Evolutionary conservation across 2,329 filamentous ascomycete genomes (phyloP).

Genomic region (Xylaria multiplex): DNA sequence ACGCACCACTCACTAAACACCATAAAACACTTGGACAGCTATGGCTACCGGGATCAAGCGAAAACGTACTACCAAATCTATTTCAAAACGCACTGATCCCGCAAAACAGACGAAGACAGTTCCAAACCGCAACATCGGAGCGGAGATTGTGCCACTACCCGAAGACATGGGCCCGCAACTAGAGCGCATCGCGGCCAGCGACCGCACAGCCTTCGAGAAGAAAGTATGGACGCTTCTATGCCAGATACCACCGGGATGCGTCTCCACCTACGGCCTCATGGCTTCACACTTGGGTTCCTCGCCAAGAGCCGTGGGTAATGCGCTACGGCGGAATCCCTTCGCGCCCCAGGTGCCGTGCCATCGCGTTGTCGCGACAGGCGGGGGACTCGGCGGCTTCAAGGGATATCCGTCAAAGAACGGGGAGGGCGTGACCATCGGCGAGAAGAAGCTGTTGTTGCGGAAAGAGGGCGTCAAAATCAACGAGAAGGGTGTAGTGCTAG

Average conservation of each 20-base stretch:
- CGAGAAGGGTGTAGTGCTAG: conserved; percentile 66
- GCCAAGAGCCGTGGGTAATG: conserved; percentile 53
- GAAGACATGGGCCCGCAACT: conserved; percentile 54
- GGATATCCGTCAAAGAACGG: conserved; percentile 71
- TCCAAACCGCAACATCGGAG: conserved; percentile 8
- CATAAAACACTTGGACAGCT: not conserved
- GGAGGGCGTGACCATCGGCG: conserved; percentile 69
- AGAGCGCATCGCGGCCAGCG: conserved; percentile 56
- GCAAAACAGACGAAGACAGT: conserved; percentile 32
- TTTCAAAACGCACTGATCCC: not conserved
- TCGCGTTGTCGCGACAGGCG: conserved; percentile 78
- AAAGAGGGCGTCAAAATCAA: conserved; percentile 74
- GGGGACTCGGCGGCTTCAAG: conserved; percentile 77
- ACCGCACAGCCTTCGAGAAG: conserved; percentile 66
- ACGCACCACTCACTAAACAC: not conserved
- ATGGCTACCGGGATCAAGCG: conserved; percentile 45
- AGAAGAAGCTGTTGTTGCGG: conserved; percentile 70
- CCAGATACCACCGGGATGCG: conserved; percentile 78
- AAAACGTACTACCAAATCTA: conserved; percentile 39
- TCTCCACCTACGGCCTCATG: conserved; percentile 81
- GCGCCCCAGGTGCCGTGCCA: conserved; percentile 81
- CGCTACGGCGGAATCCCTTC: conserved; percentile 79
- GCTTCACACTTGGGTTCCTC: conserved; percentile 60
- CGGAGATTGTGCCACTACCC: conserved; percentile 20
- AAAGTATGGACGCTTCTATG: conserved; percentile 76